phyloP scores from a whole-genome alignment of 1,284 basidiomycete genomes.

The Puccinia polysora region DNA sequence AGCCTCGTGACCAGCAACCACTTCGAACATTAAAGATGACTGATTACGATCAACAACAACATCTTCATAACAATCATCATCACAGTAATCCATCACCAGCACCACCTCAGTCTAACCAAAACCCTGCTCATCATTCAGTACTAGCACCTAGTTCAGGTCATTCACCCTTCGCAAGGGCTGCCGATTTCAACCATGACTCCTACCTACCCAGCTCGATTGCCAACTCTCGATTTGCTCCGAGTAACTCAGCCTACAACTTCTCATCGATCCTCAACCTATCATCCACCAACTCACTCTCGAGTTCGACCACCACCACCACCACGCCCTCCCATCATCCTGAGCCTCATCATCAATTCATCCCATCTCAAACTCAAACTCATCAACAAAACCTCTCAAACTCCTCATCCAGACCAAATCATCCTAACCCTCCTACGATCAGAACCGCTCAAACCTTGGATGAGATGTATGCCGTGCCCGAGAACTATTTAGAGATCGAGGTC shows the following conservation, averaged over 20 bases:
- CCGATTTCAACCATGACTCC: constrained; percentile 43
- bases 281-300: no score
- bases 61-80: no score
- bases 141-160: constrained; percentile 38
- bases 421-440: neutral
- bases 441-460: constrained; percentile 63
- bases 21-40: no score
- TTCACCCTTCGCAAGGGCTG: constrained; percentile 37
- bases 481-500: constrained; percentile 97
- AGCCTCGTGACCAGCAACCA: no score
- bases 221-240: constrained; percentile 31
- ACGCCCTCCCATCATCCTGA: no score
- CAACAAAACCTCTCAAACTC: neutral
- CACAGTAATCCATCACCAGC: no score
- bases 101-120: neutral
- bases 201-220: constrained; percentile 41
- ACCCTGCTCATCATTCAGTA: neutral
- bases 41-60: no score
- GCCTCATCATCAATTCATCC: no score
- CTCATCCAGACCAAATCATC: neutral
- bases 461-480: constrained; percentile 91
- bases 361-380: neutral
- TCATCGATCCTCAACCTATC: constrained; percentile 4
- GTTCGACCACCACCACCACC: no score
- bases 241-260: constrained; percentile 36